A percentile compares a stretch with the other conserved stretches of the same genome.
Evolutionary conservation across 768 basidiomycete species (phyloP).

Genomic region (Podaxis sp.): DNA sequence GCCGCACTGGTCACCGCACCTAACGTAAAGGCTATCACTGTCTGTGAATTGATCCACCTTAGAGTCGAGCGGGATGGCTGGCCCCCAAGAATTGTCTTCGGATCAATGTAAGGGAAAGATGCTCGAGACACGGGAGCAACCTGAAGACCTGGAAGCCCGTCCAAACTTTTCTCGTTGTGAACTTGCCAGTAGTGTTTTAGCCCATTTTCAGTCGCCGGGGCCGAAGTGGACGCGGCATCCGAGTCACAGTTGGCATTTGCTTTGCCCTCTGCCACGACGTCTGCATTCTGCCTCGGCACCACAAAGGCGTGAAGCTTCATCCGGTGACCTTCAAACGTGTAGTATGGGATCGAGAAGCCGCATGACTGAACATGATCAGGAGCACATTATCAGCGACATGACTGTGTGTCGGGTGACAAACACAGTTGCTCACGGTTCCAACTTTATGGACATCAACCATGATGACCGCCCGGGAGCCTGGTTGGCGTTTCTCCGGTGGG

Average conservation of each 20-base stretch:
- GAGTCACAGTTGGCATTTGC: not conserved
- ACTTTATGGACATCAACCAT: conserved; percentile 58
- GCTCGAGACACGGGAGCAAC: conserved; percentile 23
- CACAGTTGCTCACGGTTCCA: conserved; percentile 29
- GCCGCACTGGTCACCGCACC: not conserved
- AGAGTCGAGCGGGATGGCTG: not conserved
- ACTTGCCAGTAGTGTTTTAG: conserved; percentile 51
- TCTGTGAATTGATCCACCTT: not conserved
- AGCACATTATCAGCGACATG: not conserved
- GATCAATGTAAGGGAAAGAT: conserved; percentile 2
- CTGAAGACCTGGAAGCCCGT: conserved; percentile 48
- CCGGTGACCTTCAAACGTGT: conserved; percentile 48
- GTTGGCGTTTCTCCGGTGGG: conserved; percentile 41
- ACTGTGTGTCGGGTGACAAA: not conserved
- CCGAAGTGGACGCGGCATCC: not conserved
- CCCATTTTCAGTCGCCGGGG: conserved; percentile 33
- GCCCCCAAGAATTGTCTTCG: not conserved
- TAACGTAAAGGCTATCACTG: not conserved
- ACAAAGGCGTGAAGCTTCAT: conserved; percentile 41
- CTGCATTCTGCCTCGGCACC: conserved; percentile 35
- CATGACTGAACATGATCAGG: conserved; percentile 44
- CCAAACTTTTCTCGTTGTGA: conserved; percentile 46
- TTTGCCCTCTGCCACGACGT: conserved; percentile 27
- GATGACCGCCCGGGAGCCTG: conserved; percentile 57
- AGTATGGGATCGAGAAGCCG: conserved; percentile 58